These are phyloP conservation scores for Fraxinus excelsior DNA, from an alignment of 257 asterid species.

Conservation along the genomic window DNA sequence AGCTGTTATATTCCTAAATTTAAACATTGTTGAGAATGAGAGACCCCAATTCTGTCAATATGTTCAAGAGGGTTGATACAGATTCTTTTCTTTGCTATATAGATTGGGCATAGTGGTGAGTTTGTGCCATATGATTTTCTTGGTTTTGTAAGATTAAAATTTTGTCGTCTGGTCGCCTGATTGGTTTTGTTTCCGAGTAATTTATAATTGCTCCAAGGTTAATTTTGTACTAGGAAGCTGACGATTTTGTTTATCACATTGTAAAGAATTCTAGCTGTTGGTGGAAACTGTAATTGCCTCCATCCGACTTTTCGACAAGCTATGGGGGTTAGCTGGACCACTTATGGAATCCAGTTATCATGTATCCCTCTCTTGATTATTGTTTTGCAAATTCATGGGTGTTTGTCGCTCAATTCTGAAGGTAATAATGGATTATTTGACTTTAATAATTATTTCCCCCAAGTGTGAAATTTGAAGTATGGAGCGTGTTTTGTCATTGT, in stretches of 20 bases:
- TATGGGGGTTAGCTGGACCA: constrained; percentile 72
- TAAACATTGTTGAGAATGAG: constrained; percentile 48
- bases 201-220: constrained; percentile 29
- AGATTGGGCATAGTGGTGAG: constrained; percentile 40
- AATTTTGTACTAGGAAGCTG: too few species aligned
- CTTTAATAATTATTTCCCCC: not conserved
- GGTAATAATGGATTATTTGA: constrained; percentile 42
- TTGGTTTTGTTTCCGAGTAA: constrained; percentile 45
- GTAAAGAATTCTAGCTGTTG: constrained; percentile 59
- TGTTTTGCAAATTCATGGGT: constrained; percentile 40
- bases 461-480: not conserved
- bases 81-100: constrained; percentile 27
- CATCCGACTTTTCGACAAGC: constrained; percentile 46
- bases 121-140: constrained; percentile 21
- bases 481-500: constrained; percentile 3
- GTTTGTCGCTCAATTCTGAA: constrained; percentile 65
- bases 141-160: constrained; percentile 20
- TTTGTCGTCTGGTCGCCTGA: too few species aligned
- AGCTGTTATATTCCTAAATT: constrained; percentile 37
- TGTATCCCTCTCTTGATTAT: constrained; percentile 45
- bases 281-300: constrained; percentile 41
- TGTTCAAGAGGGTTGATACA: not conserved
- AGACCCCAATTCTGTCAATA: constrained; percentile 37
- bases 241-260: constrained; percentile 50
- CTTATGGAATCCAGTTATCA: constrained; percentile 46